A percentile compares a stretch with the other conserved stretches of the same genome.
These are phyloP conservation scores for Entomortierella parvispora DNA, from an alignment of 192 early-diverging fungal species.

Conservation along the genomic window DNA sequence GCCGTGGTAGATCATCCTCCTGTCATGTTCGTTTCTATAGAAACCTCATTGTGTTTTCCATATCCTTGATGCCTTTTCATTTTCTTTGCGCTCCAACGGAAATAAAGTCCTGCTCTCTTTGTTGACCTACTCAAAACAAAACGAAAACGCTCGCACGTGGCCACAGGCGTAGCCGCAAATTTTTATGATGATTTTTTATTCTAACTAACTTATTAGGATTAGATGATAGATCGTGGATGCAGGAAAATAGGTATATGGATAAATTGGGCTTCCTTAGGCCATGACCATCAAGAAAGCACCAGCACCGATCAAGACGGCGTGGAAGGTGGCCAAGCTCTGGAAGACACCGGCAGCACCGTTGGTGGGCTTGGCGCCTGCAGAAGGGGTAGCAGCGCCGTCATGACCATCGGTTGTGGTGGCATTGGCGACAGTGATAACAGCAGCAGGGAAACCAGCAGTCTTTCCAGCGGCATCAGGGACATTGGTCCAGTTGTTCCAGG, in stretches of 20 bases:
- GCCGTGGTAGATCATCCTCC: background rate
- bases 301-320: conserved; percentile 14
- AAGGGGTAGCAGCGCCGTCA: background rate
- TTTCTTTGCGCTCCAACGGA: background rate
- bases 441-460: conserved; percentile 33
- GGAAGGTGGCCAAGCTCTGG: conserved; percentile 17
- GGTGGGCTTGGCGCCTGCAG: background rate
- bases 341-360: conserved; percentile 14
- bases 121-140: no score
- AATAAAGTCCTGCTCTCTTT: background rate
- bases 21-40: background rate
- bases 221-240: background rate
- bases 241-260: background rate
- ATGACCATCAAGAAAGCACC: conserved; percentile 29
- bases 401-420: conserved; percentile 4
- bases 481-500: conserved; percentile 48
- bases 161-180: no score
- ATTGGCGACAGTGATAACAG: conserved; percentile 27
- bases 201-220: no score
- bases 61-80: background rate
- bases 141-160: no score
- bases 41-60: background rate
- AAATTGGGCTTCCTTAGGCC: conserved; percentile 6
- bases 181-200: no score
- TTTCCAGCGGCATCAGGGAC: conserved; percentile 40